These are phyloP conservation scores for Fusarium pseudocircinatum DNA, from an alignment of 2,329 filamentous ascomycete genomes.

Conservation along the genomic window DNA sequence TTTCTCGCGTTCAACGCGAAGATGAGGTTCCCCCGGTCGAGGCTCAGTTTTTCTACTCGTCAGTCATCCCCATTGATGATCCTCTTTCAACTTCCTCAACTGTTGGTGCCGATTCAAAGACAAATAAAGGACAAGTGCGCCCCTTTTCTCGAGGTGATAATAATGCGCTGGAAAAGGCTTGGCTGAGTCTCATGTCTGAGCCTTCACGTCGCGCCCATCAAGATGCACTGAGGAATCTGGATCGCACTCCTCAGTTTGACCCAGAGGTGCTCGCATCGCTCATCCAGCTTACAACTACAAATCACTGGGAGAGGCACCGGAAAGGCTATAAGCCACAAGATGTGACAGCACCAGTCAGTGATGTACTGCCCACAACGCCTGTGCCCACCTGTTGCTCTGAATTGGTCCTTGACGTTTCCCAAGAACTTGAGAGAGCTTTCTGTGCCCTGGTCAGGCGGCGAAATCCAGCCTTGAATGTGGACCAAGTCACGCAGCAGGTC, in stretches of 20 bases:
- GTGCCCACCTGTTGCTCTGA: conserved; percentile 59
- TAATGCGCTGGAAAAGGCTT: conserved; percentile 79
- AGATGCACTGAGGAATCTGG: conserved; percentile 42
- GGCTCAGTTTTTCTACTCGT: conserved; percentile 87
- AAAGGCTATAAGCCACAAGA: conserved; percentile 49
- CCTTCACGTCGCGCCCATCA: conserved; percentile 60
- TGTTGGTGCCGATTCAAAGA: conserved; percentile 60
- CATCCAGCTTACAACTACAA: conserved; percentile 54
- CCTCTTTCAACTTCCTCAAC: conserved; percentile 75
- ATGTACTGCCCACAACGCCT: conserved; percentile 44
- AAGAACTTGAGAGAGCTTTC: conserved; percentile 60
- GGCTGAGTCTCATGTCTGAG: conserved; percentile 68
- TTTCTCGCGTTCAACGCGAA: conserved; percentile 51
- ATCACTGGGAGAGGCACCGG: conserved; percentile 59
- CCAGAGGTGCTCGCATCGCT: conserved; percentile 43
- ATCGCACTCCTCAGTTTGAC: conserved; percentile 18
- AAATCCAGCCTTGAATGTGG: conserved; percentile 52
- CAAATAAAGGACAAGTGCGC: conserved; percentile 70
- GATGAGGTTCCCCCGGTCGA: conserved; percentile 67
- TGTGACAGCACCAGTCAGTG: conserved; percentile 41
- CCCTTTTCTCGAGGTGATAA: conserved; percentile 86
- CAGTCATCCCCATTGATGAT: conserved; percentile 85
- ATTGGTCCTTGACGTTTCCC: conserved; percentile 57
- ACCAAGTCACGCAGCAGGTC: conserved; percentile 58
- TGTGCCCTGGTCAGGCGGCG: conserved; percentile 58